A percentile compares a stretch with the other conserved stretches of the same genome.
Conservation (phyloP, 202 grass and related monocot genomes). For the Eragrostis tef region DNA sequence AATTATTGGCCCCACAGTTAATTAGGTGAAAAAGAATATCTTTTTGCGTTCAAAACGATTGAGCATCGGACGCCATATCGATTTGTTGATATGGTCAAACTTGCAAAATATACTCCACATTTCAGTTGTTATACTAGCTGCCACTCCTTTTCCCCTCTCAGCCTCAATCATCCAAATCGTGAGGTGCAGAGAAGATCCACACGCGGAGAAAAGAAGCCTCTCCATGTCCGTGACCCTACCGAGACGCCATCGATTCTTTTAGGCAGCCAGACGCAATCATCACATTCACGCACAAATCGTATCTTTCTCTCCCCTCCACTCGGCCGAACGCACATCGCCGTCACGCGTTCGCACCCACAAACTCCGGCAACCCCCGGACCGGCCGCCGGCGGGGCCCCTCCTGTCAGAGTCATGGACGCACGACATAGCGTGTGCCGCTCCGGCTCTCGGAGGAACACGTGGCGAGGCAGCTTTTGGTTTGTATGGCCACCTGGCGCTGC, state of each 20-base stretch:
- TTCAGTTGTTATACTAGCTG: neutral
- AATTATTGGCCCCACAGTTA: too few relatives aligned
- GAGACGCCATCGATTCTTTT: conserved; percentile 13
- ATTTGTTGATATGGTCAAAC: neutral
- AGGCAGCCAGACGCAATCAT: neutral
- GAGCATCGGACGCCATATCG: neutral
- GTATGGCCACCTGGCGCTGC: conserved; percentile 28
- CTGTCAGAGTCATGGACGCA: neutral
- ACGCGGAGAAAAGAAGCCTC: conserved; percentile 34
- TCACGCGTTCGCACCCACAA: conserved; percentile 3
- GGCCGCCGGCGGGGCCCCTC: conserved; percentile 2
- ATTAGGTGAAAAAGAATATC: too few relatives aligned
- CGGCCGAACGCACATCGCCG: neutral
- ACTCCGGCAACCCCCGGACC: neutral
- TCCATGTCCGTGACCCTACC: neutral
- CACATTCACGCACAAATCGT: conserved; percentile 21
- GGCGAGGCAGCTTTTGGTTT: neutral
- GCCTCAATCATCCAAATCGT: neutral
- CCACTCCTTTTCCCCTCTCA: neutral
- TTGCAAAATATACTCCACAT: neutral
- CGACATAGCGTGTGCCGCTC: neutral
- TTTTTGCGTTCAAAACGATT: too few relatives aligned
- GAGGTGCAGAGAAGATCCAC: conserved; percentile 33
- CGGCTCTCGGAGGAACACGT: conserved; percentile 10
- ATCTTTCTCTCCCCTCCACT: conserved; percentile 26